Conservation (phyloP, 306 rosid genomes). For the Senna tora region DNA sequence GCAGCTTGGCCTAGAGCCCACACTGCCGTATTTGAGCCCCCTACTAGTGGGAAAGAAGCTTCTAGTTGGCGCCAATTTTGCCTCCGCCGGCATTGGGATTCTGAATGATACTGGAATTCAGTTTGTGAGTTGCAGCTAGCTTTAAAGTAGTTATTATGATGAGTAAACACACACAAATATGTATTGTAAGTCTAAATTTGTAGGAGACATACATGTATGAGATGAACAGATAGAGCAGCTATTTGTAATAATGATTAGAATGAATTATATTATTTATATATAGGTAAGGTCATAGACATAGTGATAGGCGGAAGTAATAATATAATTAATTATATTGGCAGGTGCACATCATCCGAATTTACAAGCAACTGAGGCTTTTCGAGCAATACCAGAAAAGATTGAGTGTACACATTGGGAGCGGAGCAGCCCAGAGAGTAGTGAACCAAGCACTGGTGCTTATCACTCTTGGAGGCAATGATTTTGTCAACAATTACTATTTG, state of each 20-base stretch:
- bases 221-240: too few species aligned
- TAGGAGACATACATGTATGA: too few species aligned
- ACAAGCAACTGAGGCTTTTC: neutral
- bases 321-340: neutral
- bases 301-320: too few species aligned
- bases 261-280: too few species aligned
- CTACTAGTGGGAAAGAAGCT: conserved; percentile 52
- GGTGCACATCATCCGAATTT: neutral
- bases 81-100: conserved; percentile 87
- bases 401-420: neutral
- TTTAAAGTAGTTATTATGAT: too few species aligned
- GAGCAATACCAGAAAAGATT: neutral
- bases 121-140: neutral
- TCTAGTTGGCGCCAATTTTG: conserved; percentile 87
- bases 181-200: too few species aligned
- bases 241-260: too few species aligned
- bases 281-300: too few species aligned
- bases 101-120: conserved; percentile 75
- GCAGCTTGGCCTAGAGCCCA: conserved; percentile 63
- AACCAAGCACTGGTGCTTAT: conserved; percentile 49
- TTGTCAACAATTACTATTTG: conserved; percentile 62
- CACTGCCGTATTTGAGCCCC: conserved; percentile 82
- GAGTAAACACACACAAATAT: too few species aligned
- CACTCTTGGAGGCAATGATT: conserved; percentile 63
- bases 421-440: conserved; percentile 29